A percentile compares a stretch with the other conserved stretches of the same genome.
Evolutionary conservation across 1,284 basidiomycete genomes (phyloP).

Genomic region (Polyporus tsugae): DNA sequence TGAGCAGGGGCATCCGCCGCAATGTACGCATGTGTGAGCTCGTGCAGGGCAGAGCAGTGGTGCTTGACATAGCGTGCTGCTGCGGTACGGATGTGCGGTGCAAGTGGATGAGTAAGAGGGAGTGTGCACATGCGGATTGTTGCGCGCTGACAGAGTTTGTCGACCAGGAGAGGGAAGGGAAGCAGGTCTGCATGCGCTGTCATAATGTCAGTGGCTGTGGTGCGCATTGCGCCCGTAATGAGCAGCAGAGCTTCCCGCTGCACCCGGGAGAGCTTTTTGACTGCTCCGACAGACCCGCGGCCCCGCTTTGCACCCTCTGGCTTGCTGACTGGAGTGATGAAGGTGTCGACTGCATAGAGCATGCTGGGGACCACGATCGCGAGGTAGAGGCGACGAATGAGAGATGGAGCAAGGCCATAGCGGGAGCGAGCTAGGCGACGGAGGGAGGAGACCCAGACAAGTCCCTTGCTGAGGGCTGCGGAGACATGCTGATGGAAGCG

Average conservation of each 20-base stretch:
- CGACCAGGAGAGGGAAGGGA: conserved; percentile 41
- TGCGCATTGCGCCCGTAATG: conserved; percentile 46
- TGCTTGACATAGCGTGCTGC: neutral
- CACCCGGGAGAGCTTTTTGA: conserved; percentile 32
- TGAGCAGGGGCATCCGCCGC: neutral
- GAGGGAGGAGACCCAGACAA: conserved; percentile 33
- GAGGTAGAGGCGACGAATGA: conserved; percentile 34
- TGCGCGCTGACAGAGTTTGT: conserved; percentile 38
- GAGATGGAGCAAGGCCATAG: conserved; percentile 9
- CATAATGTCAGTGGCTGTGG: conserved; percentile 43
- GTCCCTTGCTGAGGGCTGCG: conserved; percentile 42
- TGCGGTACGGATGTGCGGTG: neutral
- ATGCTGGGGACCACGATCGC: conserved; percentile 45
- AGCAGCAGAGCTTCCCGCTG: conserved; percentile 44
- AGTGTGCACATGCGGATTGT: conserved; percentile 44
- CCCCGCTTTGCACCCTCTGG: conserved; percentile 16
- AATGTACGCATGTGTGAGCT: neutral
- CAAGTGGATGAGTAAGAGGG: conserved; percentile 44
- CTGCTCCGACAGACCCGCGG: conserved; percentile 26
- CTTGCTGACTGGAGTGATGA: conserved; percentile 37
- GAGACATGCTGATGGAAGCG: conserved; percentile 43
- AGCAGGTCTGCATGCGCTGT: conserved; percentile 44
- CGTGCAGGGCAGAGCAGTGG: neutral
- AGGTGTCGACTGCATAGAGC: conserved; percentile 47
- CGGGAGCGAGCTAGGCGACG: conserved; percentile 33